Percentiles rank a stretch among this genome's conserved stretches.
These are phyloP conservation scores for Jacaranda mimosifolia DNA, from an alignment of 257 asterid genomes.

Conservation along the genomic window DNA sequence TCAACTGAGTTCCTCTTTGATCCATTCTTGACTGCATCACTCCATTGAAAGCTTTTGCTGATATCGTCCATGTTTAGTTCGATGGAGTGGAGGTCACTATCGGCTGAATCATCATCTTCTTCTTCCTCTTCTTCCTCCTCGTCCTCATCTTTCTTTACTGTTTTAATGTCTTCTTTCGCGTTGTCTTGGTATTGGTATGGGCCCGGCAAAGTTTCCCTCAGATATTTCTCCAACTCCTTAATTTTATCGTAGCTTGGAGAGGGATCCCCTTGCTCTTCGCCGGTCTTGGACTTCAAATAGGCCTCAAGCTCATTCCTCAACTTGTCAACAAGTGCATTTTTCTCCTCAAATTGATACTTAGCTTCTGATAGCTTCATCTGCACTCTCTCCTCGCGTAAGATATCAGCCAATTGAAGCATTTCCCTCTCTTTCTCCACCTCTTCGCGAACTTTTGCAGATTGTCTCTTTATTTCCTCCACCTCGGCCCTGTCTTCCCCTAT, in stretches of 20 bases:
- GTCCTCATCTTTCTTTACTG: conserved; percentile 29
- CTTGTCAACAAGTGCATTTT: conserved; percentile 73
- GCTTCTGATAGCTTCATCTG: conserved; percentile 98
- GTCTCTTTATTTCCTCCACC: conserved; percentile 80
- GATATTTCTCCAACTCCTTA: conserved; percentile 78
- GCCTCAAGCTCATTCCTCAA: conserved; percentile 79
- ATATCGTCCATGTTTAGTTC: conserved; percentile 65
- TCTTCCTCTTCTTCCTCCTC: conserved; percentile 39
- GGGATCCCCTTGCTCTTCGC: conserved; percentile 49
- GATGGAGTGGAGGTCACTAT: conserved; percentile 71
- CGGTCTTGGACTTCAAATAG: conserved; percentile 65
- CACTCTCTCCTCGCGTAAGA: conserved; percentile 93
- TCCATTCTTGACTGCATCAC: conserved; percentile 39
- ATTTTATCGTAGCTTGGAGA: conserved; percentile 82
- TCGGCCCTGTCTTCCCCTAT: conserved; percentile 87
- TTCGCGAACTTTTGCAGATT: conserved; percentile 69
- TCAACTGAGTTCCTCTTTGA: conserved; percentile 52
- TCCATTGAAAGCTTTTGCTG: conserved; percentile 69
- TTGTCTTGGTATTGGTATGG: conserved; percentile 44
- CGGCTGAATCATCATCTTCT: conserved; percentile 45
- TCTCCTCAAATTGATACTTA: conserved; percentile 92
- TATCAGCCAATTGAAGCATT: conserved; percentile 94
- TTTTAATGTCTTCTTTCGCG: conserved; percentile 37
- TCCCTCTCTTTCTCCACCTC: conserved; percentile 95
- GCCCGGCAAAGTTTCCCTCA: conserved; percentile 80